Base-by-base conservation (phyloP, 208 protist species). In the Leishmania tarentolae region DNA sequence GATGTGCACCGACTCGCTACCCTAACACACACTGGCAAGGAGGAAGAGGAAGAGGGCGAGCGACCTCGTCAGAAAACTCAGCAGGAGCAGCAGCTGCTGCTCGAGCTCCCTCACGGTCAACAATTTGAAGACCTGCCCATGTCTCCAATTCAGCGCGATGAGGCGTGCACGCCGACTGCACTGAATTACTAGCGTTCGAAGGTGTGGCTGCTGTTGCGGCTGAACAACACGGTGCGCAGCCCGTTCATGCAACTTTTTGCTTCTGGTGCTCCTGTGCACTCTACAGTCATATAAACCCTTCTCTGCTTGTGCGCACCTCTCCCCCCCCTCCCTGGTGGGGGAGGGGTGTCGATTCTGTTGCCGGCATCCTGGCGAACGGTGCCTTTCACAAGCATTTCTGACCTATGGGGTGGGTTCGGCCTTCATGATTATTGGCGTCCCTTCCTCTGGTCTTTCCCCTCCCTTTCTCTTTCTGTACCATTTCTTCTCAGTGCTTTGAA, bases 101-200 rank as follows among this genome's bases (percentile, higher is more conserved):
- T 63, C 17, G 78, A 70, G 42, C 59, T 74, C 53, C 65, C 78
- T 8, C 35, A 40, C 42, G 77, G 68, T 28, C 65, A 2, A 35
- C 11, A 42, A 3, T 42, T 79, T 11, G 72, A 82, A 21, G 82
- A 79, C 24, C 24, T 74, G 37, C 82, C 82, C 0, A 76, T 82
- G 69, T 78, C 79, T 4, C 76, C 79, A 5, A 75, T 50, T 31
- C 44, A 53, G 44, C 68, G 86, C 40, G 82, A 84, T 31, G 86
- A 89, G 59, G 82, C 86, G 47, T 89, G 86, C 57, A 89, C 86
- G 37, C 86, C 86, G 17, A 84, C 80, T 8, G 83, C 79, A 56
- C 31, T 83, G 70, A 81, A 81, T 31, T 79, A 81, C 76, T 83
- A 77, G 63, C 31, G n/a, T 47, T 17, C 46, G 2, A 13, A 28